phyloP scores from a whole-genome alignment of 257 asterid genomes.

The Solanum sitiens region DNA sequence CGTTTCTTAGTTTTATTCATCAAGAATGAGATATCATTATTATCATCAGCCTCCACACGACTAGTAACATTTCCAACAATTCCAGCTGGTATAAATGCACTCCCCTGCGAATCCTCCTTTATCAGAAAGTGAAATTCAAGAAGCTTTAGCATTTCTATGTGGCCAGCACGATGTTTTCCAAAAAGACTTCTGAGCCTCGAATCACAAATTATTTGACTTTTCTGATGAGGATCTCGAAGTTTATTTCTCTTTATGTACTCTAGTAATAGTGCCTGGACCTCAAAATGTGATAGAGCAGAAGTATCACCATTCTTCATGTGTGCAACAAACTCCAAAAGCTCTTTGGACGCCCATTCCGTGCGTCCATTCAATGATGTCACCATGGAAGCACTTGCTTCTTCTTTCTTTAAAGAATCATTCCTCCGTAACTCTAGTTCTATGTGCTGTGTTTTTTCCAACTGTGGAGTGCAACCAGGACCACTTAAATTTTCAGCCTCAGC shows the following conservation, averaged over 20 bases:
- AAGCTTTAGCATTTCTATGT: slow-evolving; percentile 76
- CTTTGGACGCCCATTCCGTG: slow-evolving; percentile 65
- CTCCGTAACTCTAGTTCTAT: neutral
- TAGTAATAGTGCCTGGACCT: slow-evolving; percentile 52
- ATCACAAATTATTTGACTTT: slow-evolving; percentile 72
- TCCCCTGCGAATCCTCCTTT: slow-evolving; percentile 38
- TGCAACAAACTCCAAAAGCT: slow-evolving; percentile 68
- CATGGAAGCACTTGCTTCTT: slow-evolving; percentile 9
- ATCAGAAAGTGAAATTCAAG: slow-evolving; percentile 59
- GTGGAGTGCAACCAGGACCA: slow-evolving; percentile 7
- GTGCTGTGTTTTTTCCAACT: slow-evolving; percentile 21
- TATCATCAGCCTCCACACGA: slow-evolving; percentile 24
- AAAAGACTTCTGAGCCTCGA: slow-evolving; percentile 57
- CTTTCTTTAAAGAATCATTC: slow-evolving; percentile 5
- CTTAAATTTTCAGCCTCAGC: neutral
- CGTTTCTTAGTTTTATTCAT: slow-evolving; percentile 39
- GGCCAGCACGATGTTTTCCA: slow-evolving; percentile 66
- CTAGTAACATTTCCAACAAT: slow-evolving; percentile 31
- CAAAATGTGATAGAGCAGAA: slow-evolving; percentile 49
- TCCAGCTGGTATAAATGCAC: slow-evolving; percentile 46
- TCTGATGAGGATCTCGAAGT: slow-evolving; percentile 63
- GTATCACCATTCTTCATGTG: slow-evolving; percentile 69
- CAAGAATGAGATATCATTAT: slow-evolving; percentile 4
- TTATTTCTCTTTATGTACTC: slow-evolving; percentile 58
- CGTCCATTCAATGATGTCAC: neutral